Base-by-base conservation (phyloP, 2,329 filamentous ascomycete genomes). In the Dactylellina haptotyla region DNA sequence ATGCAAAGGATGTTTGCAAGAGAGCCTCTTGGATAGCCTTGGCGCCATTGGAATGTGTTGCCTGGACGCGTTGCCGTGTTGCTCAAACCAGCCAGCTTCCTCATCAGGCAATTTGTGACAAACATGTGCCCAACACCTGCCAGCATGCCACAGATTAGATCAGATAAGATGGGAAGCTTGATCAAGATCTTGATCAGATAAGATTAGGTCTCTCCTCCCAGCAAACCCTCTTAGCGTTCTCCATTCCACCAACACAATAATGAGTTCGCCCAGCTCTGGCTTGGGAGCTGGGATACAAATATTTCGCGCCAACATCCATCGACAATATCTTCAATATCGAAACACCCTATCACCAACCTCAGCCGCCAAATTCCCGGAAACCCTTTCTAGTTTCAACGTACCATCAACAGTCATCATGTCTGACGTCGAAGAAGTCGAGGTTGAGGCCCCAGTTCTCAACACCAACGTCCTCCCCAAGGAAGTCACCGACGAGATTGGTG, bases 361-460 rank as follows among this genome's bases (percentile, higher is more conserved):
- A 26, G 34, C 53, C 41, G 32, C 26, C 18, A 5, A 18, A 39
- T 25, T 50, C 14, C 37, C 28, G 18, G 50, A 37, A 14, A 37
- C 12, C 12, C 14, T 70, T 37, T 54, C 57, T 26, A 51, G 25
- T 39, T 18, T 28, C n/a, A 64, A 73, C 53, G 28, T 73, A 58
- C 51, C 77, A 76, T 79, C 71, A 77, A 79, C 79, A 81, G 80
- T 84, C 85, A 91, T 84, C 81, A 97, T 96, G 93, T 96, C 93
- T 90, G 93, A 96, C 86, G 86, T 84, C 85, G 92, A 90, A 87
- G 93, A 97, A 87, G 90, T 97, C 85, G 92, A 96, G 87, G 90
- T 96, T 85, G 92, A 96, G 87, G 90, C 95, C 84, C 90, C 92
- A 84, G 88, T 85, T 86, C 86, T 88, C 82, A 85, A 86, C 82